Evolutionary conservation across 1,139 yeast genomes (phyloP).

Genomic region (Protomyces pachydermus): DNA sequence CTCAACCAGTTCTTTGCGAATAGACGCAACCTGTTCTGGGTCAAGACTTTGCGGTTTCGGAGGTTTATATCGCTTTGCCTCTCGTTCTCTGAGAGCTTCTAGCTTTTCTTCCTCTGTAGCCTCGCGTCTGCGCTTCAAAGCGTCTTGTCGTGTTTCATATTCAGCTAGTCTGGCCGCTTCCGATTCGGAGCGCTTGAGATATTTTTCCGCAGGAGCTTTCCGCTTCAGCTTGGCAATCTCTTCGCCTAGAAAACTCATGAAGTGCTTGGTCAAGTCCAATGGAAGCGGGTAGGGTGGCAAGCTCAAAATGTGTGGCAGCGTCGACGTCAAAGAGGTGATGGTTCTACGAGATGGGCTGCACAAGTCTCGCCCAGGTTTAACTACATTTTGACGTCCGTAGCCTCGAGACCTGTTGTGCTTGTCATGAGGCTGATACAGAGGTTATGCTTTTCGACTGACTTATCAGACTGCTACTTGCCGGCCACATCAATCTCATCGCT

Average conservation of each 20-base stretch:
- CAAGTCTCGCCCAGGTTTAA: too few relatives aligned
- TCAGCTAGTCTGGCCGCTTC: constrained; percentile 34
- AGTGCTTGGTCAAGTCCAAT: too few relatives aligned
- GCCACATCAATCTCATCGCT: too few relatives aligned
- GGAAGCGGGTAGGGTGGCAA: too few relatives aligned
- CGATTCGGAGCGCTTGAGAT: constrained; percentile 34
- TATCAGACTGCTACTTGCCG: too few relatives aligned
- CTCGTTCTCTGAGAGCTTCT: constrained; percentile 30
- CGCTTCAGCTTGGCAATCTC: constrained; percentile 27
- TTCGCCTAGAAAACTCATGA: constrained; percentile 29
- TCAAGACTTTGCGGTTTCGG: constrained; percentile 13
- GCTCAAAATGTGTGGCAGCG: too few relatives aligned
- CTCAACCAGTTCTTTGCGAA: constrained; percentile 48
- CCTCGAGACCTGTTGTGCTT: too few relatives aligned
- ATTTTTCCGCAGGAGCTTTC: constrained; percentile 26
- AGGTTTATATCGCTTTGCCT: constrained; percentile 25
- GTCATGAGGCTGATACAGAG: too few relatives aligned
- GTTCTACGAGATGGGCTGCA: too few relatives aligned
- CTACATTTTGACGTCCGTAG: too few relatives aligned
- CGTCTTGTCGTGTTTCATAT: constrained; percentile 36
- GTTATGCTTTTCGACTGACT: too few relatives aligned
- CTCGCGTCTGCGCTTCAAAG: constrained; percentile 34
- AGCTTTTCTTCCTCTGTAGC: constrained; percentile 31
- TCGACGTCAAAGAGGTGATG: too few relatives aligned
- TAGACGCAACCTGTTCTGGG: not conserved